Evolutionary conservation across 1,139 yeast genomes (phyloP), one percentile per base, ranked within the genome.

Genomic region (Taiozyma onychis): DNA sequence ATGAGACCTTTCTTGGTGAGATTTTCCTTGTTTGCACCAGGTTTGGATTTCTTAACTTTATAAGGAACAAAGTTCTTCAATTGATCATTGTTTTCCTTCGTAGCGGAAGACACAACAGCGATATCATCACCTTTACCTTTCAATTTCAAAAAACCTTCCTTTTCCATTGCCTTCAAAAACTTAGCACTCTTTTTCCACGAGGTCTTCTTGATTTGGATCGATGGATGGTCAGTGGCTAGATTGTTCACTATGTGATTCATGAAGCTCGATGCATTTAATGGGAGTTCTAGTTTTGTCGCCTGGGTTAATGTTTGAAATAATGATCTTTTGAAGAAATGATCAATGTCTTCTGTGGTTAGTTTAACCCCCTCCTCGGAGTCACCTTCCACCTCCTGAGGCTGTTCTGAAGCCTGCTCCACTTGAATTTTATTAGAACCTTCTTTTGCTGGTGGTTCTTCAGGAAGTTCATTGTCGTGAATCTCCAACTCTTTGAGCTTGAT

Each of bases 151-250:
- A 84, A 78, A 1, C 81, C 80, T 47, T 76, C 75, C 63, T 89
- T 91, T 56, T 87, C 96, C 84, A 90, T 88, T 6, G 86, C 83
- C 63, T 89, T 91, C 50, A 91, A 71, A 61, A 83, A 89, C 66
- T 90, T 91, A 22, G 91, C 77, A 1, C 95, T 81, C 63, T 93
- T 93, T 66, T 87, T 90, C 95, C 95, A 91, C 3, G 91, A 80
- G 0, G 97, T 84, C 60, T 82, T 85, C 66, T 90, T 91, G 60
- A 93, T 78, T 53, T 78, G 82, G 43, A 88, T 78, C 44, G 74
- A 74, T n/a, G 69, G 48, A 54, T 70, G 71, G 55, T 80, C 80
- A 43, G 68, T 67, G 0, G 96, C 95, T n/a, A 91, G 69, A 65
- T 89, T 88, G 49, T 79, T 83, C 57, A 82, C 74, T 14, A 90